Evolutionary conservation across 2,329 filamentous ascomycete species (phyloP), one percentile per base, ranked within the genome.

Genomic region (Arthroderma uncinatum): DNA sequence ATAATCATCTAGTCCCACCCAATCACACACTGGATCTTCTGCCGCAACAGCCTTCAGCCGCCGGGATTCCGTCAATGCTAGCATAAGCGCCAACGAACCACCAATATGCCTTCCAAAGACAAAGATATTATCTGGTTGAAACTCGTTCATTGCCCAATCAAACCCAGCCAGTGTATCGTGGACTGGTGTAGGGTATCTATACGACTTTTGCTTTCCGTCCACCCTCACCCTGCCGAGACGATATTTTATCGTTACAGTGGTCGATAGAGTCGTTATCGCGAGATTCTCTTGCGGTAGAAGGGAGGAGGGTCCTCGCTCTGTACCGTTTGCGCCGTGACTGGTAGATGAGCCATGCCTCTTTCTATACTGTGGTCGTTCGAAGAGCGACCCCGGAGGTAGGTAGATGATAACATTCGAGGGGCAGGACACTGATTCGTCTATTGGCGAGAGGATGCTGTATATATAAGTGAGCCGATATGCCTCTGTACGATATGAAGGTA

Each of bases 1-100:
- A 55, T 71, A 69, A 34, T 75, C 73, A 44, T 76, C 73, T 19
- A 76, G 59, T 0, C 67, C 64, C 1, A 68, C 65, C 71, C 71
- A 74, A 59, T 74, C 70, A 33, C 70, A 72, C 2, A 73, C 55
- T 0, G 71, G 71, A 12, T 71, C 66, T 6, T 67, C 23, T 0
- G 68, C 66, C 3, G 70, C 68, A 37, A 72, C 63, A 8, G 69
- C 68, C 30, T 64, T 61, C 19, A 74, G 59, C 8, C 62, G 65
- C 53, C 64, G 62, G 1, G 70, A 62, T 61, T 74, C 71, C 8
- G 71, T 76, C 16, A 76, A 64, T 0, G 73, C 68, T 9, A 76
- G 67, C 70, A 73, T 74, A 2, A 73, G 59, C 2, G 73, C 72
- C 53, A 76, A 58, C 0, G 72, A 74, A 16, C 73, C 74, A 23